Evolutionary conservation across 257 asterid genomes (phyloP), one percentile per base, ranked within the genome.

Genomic region (Marsdenia floribunda): DNA sequence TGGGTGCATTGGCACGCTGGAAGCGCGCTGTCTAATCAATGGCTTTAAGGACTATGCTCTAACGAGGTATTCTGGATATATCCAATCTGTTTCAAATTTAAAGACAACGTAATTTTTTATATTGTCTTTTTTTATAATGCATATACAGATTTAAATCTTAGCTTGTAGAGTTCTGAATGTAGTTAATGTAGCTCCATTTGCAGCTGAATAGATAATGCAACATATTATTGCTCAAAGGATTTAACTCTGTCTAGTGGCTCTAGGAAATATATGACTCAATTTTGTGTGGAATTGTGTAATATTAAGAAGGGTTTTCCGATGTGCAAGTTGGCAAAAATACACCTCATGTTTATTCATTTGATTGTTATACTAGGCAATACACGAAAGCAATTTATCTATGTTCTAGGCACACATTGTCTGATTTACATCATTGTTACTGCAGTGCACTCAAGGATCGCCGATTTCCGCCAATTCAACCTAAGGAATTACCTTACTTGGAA

Each of bases 1-100:
- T 68, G 97, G 99, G 65, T 95, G 99, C 94, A 95, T 95, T 47
- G 99, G 99, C 82, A 92, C 99, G 74, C 81, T 95, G 63, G 96
- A 95, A 89, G 89, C 99, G 81, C 93, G 91, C 50, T 76, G 83
- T 85, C 79, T 95, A 77, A 44, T 89, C 72, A 88, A 77, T 82
- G 98, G 99, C 76, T 92, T 92, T 75, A 90, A 73, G 90, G 96
- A 95, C 84, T 95, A 90, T 84, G 96, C 99, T 80, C 81, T 95
- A 29, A 89, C 96, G 73, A 95, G 98, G 98, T 95, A 75, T 68
- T 73, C 77, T 79, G 38, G 67, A 71, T 66, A 37, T 37, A 18
- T 37, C 16, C 12, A 14, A n/a, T 35, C 21, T 33, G 49, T 64
- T 65, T 65, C 70, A 35, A 35, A 38, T 18, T n/a, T 8, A 46